Evolutionary conservation across 2,329 filamentous ascomycete genomes (phyloP), one percentile per base, ranked within the genome.

Genomic region (Cladosporium halotolerans): DNA sequence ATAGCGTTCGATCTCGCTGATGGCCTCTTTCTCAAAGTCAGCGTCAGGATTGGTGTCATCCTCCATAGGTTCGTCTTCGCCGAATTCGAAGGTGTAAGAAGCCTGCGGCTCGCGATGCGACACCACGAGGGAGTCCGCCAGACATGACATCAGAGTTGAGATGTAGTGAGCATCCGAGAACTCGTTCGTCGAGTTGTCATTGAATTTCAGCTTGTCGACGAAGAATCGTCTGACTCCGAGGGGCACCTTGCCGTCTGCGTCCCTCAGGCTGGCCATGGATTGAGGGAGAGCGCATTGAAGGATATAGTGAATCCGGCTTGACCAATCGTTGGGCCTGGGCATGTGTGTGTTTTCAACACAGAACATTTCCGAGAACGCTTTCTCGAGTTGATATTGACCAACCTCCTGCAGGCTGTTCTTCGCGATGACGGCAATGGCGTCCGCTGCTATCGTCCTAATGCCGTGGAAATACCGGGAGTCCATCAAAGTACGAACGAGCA

Each of bases 381-480:
- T 90, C 68, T 89, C 83, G 2, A 99, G 79, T 68, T 97, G 92
- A 52, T 82, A 85, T 56, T 92, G 76, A 2, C 93, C 92, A 36
- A 95, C 82, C 78, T 86, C 88, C 50, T 86, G 79, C 28, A 83
- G 73, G 51, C 85, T 81, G 36, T 60, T 57, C 44, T 57, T 61
- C 7, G 84, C 38, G 66, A 95, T 89, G 50, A 83, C 83, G 7
- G 88, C 83, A 33, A 99, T 75, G 45, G 86, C 85, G 50, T 86
- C 78, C 1, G 89, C 88, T 7, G 93, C 93, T 76, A 93, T 85
- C 4, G 84, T 84, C 18, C 93, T 85, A 61, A 99, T 92, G 8
- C 91, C 92, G 67, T 96, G 85, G 66, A 93, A 99, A 69, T 99
- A 99, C 38, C 93, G 84, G 44, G 80, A 80, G 68, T 99, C 93